Conservation (phyloP, 768 basidiomycete genomes). For the Tricholoma furcatifolium region DNA sequence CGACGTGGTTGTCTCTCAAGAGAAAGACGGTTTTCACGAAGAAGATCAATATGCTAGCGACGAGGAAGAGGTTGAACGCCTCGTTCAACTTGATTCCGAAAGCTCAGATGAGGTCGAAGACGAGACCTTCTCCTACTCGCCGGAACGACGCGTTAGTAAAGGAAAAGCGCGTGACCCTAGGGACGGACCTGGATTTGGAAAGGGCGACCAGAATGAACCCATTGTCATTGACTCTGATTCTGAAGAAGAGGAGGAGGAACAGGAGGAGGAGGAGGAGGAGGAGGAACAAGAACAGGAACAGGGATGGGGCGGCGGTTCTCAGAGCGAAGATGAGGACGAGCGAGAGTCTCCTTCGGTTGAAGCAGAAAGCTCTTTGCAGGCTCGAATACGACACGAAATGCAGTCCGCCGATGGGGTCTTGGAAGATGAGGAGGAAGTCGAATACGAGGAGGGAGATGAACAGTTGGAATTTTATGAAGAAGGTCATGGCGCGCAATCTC, state of each 20-base stretch:
- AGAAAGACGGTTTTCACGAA: slow-evolving; percentile 11
- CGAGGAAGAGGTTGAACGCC: slow-evolving; percentile 17
- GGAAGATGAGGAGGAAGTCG: slow-evolving; percentile 17
- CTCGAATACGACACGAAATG: slow-evolving; percentile 19
- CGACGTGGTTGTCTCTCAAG: slow-evolving; percentile 22
- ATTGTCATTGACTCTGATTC: slow-evolving; percentile 46
- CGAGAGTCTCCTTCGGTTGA: slow-evolving; percentile 12
- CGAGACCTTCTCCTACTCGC: slow-evolving; percentile 56
- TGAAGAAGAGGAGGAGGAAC: slow-evolving; percentile 27
- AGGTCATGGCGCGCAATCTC: slow-evolving; percentile 4
- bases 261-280: slow-evolving; percentile 24
- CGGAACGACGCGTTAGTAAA: slow-evolving; percentile 45
- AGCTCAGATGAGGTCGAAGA: slow-evolving; percentile 34
- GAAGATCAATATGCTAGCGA: slow-evolving; percentile 7
- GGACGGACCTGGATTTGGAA: slow-evolving; percentile 54
- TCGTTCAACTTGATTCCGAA: slow-evolving; percentile 14
- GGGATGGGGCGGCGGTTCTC: slow-evolving; percentile 16
- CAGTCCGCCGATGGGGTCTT: slow-evolving; percentile 17
- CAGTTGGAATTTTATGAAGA: slow-evolving; percentile 11
- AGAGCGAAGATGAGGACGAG: slow-evolving; percentile 25
- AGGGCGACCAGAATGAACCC: slow-evolving; percentile 37
- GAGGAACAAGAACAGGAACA: slow-evolving; percentile 23
- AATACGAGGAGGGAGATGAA: neutral
- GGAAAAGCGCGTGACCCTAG: slow-evolving; percentile 64
- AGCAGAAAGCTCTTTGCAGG: slow-evolving; percentile 27